Evolutionary conservation across 768 basidiomycete species (phyloP).

Genomic region (Mycena pura): DNA sequence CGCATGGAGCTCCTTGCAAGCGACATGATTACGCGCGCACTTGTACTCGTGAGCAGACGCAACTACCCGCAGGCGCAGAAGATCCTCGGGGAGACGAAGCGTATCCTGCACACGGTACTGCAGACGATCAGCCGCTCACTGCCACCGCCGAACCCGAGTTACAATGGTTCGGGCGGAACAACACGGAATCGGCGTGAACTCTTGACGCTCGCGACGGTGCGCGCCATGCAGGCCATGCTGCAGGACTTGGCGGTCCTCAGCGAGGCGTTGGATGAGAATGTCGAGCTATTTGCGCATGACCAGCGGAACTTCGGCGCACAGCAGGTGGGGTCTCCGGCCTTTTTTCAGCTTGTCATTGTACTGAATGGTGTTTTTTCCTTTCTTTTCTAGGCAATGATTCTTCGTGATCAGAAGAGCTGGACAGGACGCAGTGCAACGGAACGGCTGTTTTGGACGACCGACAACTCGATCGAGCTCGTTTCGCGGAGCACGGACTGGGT

Average conservation of each 20-base stretch:
- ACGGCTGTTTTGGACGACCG: conserved; percentile 90
- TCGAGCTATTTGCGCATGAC: conserved; percentile 91
- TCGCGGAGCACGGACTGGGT: conserved; percentile 89
- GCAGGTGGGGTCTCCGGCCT: no score
- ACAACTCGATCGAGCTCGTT: conserved; percentile 88
- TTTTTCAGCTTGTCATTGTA: no score
- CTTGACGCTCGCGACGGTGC: conserved; percentile 71
- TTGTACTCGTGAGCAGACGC: conserved; percentile 90
- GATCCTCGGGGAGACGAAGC: conserved; percentile 88
- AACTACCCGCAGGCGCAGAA: conserved; percentile 92
- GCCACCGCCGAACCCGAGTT: conserved; percentile 54
- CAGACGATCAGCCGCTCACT: conserved; percentile 82
- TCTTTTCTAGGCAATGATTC: conserved; percentile 81
- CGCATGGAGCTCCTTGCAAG: conserved; percentile 96
- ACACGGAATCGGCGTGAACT: conserved; percentile 80
- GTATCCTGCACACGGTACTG: conserved; percentile 90
- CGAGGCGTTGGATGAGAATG: conserved; percentile 90
- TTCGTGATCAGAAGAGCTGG: conserved; percentile 97
- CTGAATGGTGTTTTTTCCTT: conserved; percentile 6
- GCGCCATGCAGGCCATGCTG: conserved; percentile 84
- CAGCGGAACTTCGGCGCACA: conserved; percentile 97
- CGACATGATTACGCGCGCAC: conserved; percentile 95
- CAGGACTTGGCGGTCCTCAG: conserved; percentile 87
- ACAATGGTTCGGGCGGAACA: conserved; percentile 50
- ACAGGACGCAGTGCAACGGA: conserved; percentile 91